Evolutionary conservation across 768 basidiomycete species (phyloP), one percentile per base, ranked within the genome.

Genomic region (Gyrodon lividus): DNA sequence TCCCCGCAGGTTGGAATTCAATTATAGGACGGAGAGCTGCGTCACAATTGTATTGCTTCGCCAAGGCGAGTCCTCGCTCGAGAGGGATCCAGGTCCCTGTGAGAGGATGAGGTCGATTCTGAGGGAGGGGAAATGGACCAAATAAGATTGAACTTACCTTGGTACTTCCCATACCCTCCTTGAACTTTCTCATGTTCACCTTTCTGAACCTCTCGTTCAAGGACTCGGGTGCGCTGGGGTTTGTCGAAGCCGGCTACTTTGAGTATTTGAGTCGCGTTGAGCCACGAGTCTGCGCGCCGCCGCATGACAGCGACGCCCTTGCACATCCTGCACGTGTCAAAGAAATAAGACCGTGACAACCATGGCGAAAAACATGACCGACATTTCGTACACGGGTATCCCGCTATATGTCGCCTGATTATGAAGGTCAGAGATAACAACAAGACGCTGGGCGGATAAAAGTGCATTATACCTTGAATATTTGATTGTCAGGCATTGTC

Each of bases 221-320:
- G 80, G 14, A 99, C 95, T 48, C 97, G 86, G 52, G 97, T 99
- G 43, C 97, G 79, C 67, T 98, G 97, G 1, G 97, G 97, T 69
- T 99, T 99, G 74, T 99, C 97, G 61, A 98, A 98, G 9, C 96
- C 97, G 24, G 95, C 97, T 60, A 99, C 96, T 70, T 99, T 99
- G 64, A 99, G 83, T 57, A 99, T 97, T 68, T 96, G 93, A 1
- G 97, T 99, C 72, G 97, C 97, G 80, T 99, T 99, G 51, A 99
- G 79, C 91, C 97, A 99, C 37, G 89, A 89, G 73, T 99, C 97
- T 33, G 91, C 81, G 67, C 94, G 87, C 63, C 97, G 82, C 43
- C 96, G 84, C 97, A 99, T 99, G 55, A 98, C 93, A 48, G 97
- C 96, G 65, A 98, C 90, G 47, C 89, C 87, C 67, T 92, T 92